Percentiles rank a stretch among this genome's conserved stretches.
These are phyloP conservation scores for Nephelium lappaceum DNA, from an alignment of 345 rosid genomes.

Conservation along the genomic window DNA sequence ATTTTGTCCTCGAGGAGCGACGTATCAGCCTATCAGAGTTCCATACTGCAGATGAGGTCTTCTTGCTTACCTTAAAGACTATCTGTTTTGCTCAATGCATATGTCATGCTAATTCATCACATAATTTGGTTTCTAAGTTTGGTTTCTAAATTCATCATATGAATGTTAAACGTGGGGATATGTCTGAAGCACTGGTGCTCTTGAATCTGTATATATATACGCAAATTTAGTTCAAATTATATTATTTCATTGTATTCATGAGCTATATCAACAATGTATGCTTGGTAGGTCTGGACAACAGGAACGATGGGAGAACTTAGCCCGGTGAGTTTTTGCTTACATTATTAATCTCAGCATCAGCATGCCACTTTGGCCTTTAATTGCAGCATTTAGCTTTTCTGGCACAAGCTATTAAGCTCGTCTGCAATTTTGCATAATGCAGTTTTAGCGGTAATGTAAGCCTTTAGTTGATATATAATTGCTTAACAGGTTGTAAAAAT, in stretches of 20 bases:
- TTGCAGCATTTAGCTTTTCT: no score
- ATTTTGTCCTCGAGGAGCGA: constrained; percentile 63
- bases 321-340: constrained; percentile 47
- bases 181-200: neutral
- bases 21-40: constrained; percentile 81
- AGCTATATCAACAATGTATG: constrained; percentile 5
- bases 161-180: neutral
- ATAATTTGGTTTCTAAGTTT: neutral
- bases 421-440: neutral
- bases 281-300: constrained; percentile 78
- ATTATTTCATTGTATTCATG: neutral
- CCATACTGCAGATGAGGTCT: constrained; percentile 89
- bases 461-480: neutral
- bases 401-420: neutral
- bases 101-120: neutral
- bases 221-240: neutral
- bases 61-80: neutral
- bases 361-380: neutral
- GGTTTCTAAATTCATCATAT: neutral
- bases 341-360: neutral
- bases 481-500: constrained; percentile 61
- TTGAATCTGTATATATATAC: neutral
- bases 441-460: neutral
- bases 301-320: constrained; percentile 96
- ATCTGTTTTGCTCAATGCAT: neutral